A percentile compares a stretch with the other conserved stretches of the same genome.
Evolutionary conservation across 331 rosid genomes (phyloP).

Genomic region (Pyracantha coccinea): DNA sequence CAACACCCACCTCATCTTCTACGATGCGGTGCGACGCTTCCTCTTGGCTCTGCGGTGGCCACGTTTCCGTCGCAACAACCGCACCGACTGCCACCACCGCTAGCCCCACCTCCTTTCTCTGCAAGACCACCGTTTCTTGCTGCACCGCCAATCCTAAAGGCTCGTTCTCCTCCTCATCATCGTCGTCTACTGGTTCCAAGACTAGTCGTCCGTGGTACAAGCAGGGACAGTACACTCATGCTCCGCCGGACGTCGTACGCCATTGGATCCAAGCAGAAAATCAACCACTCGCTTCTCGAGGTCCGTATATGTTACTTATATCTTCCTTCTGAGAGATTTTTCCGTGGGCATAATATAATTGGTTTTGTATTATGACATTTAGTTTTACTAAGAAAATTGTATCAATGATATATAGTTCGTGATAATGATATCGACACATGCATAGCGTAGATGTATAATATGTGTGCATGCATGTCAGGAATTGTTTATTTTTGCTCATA

Average conservation of each 20-base stretch:
- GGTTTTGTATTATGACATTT: no score
- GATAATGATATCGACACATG: no score
- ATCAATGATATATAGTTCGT: no score
- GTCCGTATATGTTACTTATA: slow-evolving; percentile 7
- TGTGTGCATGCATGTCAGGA: no score
- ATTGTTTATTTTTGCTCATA: not conserved
- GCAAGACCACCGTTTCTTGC: slow-evolving; percentile 21
- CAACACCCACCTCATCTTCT: not conserved
- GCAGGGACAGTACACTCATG: not conserved
- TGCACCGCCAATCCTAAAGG: slow-evolving; percentile 13
- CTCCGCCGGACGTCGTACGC: not conserved
- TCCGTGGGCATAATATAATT: no score
- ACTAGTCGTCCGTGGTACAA: slow-evolving; percentile 27
- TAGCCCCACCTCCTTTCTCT: slow-evolving; percentile 6
- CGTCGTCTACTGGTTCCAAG: slow-evolving; percentile 20
- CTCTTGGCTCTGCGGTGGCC: slow-evolving; percentile 18
- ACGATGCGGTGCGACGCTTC: slow-evolving; percentile 26
- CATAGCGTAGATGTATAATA: not conserved
- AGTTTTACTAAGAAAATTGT: no score
- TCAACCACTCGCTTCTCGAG: slow-evolving; percentile 25
- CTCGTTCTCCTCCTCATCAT: slow-evolving; percentile 9
- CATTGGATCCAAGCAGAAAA: not conserved
- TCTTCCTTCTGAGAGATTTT: not conserved
- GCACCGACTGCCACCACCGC: slow-evolving; percentile 1
- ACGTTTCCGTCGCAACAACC: slow-evolving; percentile 4